These are phyloP conservation scores for Solanum arcanum DNA, from an alignment of 257 asterid genomes.

Conservation along the genomic window DNA sequence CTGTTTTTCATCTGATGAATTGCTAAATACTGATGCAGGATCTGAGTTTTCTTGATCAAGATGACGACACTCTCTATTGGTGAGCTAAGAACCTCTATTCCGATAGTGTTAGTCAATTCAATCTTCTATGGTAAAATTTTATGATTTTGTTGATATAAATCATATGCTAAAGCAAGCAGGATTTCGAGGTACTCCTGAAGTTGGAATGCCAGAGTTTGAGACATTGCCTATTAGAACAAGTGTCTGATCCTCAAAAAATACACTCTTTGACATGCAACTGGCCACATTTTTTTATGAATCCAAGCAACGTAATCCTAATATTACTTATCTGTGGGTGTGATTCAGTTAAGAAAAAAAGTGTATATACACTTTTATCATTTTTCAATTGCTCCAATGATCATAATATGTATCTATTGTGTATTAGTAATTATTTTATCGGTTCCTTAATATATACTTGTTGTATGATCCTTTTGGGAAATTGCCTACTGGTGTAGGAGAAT, in stretches of 20 bases:
- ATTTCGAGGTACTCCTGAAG: constrained; percentile 27
- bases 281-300: background rate
- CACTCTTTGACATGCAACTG: background rate
- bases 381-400: background rate
- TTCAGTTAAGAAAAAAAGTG: background rate
- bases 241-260: background rate
- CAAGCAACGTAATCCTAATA: too few species aligned
- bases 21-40: constrained; percentile 30
- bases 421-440: background rate
- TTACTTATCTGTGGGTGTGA: background rate
- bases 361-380: background rate
- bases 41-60: constrained; percentile 60
- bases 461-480: background rate
- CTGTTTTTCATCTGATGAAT: background rate
- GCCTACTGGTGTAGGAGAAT: constrained; percentile 45
- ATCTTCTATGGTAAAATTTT: background rate
- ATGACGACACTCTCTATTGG: constrained; percentile 42
- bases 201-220: constrained; percentile 17
- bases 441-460: background rate
- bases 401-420: background rate
- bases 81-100: constrained; percentile 5
- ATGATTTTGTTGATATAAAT: background rate
- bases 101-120: background rate
- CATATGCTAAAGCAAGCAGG: constrained; percentile 20
- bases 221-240: constrained; percentile 24